phyloP scores from a whole-genome alignment of 495 filamentous ascomycete species.

The Penicillium salamii region DNA sequence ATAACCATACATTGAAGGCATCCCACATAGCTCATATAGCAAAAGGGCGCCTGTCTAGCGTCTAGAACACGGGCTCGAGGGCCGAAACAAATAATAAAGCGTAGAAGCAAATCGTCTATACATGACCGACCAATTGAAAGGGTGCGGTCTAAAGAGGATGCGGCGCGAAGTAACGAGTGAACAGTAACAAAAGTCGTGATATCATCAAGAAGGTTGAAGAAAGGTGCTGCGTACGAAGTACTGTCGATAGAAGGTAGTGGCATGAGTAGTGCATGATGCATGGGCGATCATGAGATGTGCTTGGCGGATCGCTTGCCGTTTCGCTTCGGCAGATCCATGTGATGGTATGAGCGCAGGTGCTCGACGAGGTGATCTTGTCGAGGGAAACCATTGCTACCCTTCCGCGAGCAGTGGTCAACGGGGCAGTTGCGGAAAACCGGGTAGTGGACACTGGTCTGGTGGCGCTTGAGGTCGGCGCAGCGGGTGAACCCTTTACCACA shows the following conservation, averaged over 20 bases:
- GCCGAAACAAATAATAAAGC: neutral
- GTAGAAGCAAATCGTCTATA: slow-evolving; percentile 11
- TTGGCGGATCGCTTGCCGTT: slow-evolving; percentile 33
- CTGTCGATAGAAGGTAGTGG: neutral
- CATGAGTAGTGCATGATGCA: no score
- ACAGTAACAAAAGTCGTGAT: slow-evolving; percentile 7
- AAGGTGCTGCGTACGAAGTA: no score
- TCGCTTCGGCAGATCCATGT: slow-evolving; percentile 49
- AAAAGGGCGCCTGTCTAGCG: neutral
- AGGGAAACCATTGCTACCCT: slow-evolving; percentile 74
- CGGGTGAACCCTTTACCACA: slow-evolving; percentile 51
- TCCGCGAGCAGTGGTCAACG: slow-evolving; percentile 74
- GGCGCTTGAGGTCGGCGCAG: slow-evolving; percentile 53
- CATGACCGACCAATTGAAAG: neutral
- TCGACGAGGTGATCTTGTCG: slow-evolving; percentile 86
- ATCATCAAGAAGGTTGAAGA: slow-evolving; percentile 5
- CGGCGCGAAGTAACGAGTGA: neutral
- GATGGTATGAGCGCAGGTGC: slow-evolving; percentile 78
- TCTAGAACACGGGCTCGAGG: slow-evolving; percentile 5
- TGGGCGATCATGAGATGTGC: slow-evolving; percentile 13
- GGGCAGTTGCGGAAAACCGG: slow-evolving; percentile 73
- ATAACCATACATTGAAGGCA: slow-evolving; percentile 1
- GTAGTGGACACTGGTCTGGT: slow-evolving; percentile 51
- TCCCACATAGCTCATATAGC: neutral
- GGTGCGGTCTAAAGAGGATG: slow-evolving; percentile 4